These are phyloP conservation scores for Chaetothyriales sp. DNA, from an alignment of 2,329 filamentous ascomycete species.

Conservation along the genomic window DNA sequence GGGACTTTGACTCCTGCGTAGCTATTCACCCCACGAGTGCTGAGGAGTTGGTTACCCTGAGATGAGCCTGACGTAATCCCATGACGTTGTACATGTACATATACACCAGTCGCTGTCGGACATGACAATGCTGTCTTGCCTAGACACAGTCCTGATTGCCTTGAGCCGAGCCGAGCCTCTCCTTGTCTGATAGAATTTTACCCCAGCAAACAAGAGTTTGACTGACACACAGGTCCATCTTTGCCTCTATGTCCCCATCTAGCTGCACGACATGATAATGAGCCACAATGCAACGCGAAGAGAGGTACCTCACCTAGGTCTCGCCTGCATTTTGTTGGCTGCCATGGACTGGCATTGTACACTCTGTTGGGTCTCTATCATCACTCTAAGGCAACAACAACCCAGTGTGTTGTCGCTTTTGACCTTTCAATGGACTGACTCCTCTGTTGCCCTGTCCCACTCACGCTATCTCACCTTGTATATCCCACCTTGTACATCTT, in stretches of 20 bases:
- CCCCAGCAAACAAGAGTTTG: neutral
- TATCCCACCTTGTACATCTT: too few species aligned
- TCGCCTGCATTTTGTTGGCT: neutral
- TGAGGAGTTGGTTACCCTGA: constrained; percentile 45
- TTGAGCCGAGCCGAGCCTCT: too few species aligned
- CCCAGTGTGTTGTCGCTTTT: neutral
- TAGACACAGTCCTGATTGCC: neutral
- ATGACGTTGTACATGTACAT: neutral
- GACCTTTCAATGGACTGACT: neutral
- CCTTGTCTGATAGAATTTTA: neutral
- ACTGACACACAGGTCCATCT: neutral
- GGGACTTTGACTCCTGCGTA: constrained; percentile 60
- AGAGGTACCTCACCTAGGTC: neutral
- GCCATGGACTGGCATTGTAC: neutral
- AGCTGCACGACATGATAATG: neutral
- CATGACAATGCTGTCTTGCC: neutral
- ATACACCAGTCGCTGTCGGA: neutral
- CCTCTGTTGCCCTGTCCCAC: neutral
- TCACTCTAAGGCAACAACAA: neutral
- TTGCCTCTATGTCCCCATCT: neutral
- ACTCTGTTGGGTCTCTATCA: neutral
- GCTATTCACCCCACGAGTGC: constrained; percentile 66
- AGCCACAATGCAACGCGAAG: neutral
- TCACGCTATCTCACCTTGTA: neutral
- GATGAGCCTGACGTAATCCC: constrained; percentile 6